phyloP scores from a whole-genome alignment of 352 stramenopile species.

The Phytophthora quininea region DNA sequence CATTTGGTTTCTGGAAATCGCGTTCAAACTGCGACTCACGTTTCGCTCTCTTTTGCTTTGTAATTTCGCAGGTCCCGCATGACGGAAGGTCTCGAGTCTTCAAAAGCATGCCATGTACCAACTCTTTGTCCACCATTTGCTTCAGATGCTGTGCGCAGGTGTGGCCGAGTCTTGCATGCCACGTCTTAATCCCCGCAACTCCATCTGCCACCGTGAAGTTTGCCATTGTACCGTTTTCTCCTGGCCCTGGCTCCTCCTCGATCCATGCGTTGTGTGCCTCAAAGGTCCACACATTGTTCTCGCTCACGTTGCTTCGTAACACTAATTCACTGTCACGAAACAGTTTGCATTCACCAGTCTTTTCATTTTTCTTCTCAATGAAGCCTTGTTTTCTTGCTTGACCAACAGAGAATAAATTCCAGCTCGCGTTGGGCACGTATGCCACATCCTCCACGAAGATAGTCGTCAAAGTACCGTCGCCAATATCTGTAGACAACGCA shows the following conservation, averaged over 20 bases:
- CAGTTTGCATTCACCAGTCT: constrained; percentile 5
- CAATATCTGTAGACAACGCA: constrained; percentile 2
- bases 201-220: constrained; percentile 8
- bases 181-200: background rate
- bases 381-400: constrained; percentile 13
- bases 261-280: constrained; percentile 9
- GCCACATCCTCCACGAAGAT: constrained; percentile 7
- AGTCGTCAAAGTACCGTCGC: constrained; percentile 7
- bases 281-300: constrained; percentile 13
- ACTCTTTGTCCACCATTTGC: constrained; percentile 7
- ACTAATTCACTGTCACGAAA: background rate
- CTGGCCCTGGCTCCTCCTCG: background rate
- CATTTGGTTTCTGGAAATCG: background rate
- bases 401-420: constrained; percentile 12
- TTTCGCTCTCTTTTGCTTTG: background rate
- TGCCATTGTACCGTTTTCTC: background rate
- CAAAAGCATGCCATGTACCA: constrained; percentile 2
- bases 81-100: constrained; percentile 4
- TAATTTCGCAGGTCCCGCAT: constrained; percentile 3
- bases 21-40: background rate
- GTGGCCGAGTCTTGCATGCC: constrained; percentile 9
- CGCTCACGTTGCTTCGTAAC: background rate
- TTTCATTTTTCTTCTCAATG: constrained; percentile 1
- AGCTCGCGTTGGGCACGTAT: constrained; percentile 5
- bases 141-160: constrained; percentile 8